Evolutionary conservation across 192 early-diverging fungal species (phyloP).

Genomic region (Helicostylum pulchrum): DNA sequence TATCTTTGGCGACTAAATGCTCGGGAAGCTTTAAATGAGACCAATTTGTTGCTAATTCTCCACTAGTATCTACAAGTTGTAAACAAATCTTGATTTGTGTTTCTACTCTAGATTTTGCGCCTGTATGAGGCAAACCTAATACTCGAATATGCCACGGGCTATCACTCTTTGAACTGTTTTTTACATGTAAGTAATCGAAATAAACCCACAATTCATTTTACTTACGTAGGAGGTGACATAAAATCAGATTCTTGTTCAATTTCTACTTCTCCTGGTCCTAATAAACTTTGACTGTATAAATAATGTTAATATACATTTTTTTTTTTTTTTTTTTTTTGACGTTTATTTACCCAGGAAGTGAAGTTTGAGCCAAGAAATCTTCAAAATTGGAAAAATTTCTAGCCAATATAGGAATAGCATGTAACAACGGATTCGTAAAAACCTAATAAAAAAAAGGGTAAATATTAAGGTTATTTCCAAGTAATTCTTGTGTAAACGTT

Average conservation of each 20-base stretch:
- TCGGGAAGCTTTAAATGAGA: conserved; percentile 75
- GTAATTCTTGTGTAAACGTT: not conserved
- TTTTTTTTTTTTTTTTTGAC: not conserved
- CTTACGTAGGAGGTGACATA: conserved; percentile 14
- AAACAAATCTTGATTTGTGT: conserved; percentile 82
- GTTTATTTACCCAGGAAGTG: conserved; percentile 24
- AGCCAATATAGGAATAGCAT: conserved; percentile 33
- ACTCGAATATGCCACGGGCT: conserved; percentile 31
- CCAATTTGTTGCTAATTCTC: conserved; percentile 64
- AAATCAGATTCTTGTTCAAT: not conserved
- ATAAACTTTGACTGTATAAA: not conserved
- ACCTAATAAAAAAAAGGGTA: conserved; percentile 15
- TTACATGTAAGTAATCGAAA: too few relatives aligned
- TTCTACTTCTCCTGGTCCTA: conserved; percentile 14
- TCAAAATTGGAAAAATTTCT: conserved; percentile 31
- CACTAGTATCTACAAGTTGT: conserved; percentile 56
- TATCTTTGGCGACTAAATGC: conserved; percentile 66
- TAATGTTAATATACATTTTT: not conserved
- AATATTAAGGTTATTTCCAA: not conserved
- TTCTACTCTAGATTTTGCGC: conserved; percentile 74
- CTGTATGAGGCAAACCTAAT: conserved; percentile 32
- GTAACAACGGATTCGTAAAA: conserved; percentile 28
- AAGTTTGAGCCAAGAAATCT: conserved; percentile 29
- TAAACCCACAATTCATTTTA: not conserved
- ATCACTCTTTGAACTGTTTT: conserved; percentile 17